A percentile compares a stretch with the other conserved stretches of the same genome.
These are phyloP conservation scores for Suillus cothurnatus DNA, from an alignment of 768 basidiomycete species.

Conservation along the genomic window DNA sequence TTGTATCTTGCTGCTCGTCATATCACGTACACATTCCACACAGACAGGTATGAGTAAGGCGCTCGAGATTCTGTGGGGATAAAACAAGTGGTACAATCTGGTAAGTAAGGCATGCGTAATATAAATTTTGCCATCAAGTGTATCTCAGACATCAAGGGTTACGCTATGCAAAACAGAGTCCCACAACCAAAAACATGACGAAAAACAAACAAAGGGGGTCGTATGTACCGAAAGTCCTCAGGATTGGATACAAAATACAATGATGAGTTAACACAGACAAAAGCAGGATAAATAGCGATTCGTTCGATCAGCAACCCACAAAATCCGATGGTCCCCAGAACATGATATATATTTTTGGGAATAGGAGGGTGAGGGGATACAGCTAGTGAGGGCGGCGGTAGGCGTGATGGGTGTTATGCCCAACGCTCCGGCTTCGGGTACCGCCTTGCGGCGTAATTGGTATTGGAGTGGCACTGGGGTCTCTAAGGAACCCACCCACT, in stretches of 20 bases:
- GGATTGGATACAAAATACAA: conserved; percentile 11
- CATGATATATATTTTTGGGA: neutral
- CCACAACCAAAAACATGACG: neutral
- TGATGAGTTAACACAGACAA: conserved; percentile 16
- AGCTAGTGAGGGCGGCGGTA: conserved; percentile 20
- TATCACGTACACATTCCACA: neutral
- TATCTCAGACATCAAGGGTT: neutral
- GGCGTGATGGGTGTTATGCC: conserved; percentile 18
- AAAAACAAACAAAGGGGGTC: neutral
- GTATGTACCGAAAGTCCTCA: neutral
- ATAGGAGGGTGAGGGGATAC: neutral
- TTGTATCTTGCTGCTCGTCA: neutral
- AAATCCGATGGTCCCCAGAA: neutral
- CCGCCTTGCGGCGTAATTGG: conserved; percentile 22
- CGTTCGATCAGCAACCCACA: conserved; percentile 23
- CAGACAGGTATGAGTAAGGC: neutral
- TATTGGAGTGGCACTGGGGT: conserved; percentile 28
- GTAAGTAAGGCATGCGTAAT: conserved; percentile 8
- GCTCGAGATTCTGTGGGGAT: conserved; percentile 6
- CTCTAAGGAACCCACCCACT: conserved; percentile 27
- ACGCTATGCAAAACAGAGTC: neutral
- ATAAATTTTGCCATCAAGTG: conserved; percentile 5
- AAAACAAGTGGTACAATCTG: conserved; percentile 10
- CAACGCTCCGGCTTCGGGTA: conserved; percentile 31
- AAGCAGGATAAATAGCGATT: conserved; percentile 8